Base-by-base conservation (phyloP, 106 monocot species). In the Narthecium ossifragum region DNA sequence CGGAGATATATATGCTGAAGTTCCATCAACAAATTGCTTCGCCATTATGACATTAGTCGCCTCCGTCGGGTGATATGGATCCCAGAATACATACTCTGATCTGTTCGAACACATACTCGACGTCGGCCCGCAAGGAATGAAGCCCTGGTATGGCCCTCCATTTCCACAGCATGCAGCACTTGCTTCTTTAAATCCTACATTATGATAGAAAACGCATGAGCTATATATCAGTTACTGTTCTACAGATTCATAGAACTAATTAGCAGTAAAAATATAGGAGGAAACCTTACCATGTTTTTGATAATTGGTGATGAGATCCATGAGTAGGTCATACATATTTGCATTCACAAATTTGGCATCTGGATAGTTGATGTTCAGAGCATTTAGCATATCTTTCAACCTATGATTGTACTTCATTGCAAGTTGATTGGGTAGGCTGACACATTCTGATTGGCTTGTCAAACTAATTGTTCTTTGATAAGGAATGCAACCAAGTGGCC, bases 51-150 rank as follows among this genome's bases (percentile, higher is more conserved):
- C 27, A 31, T 61, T 61, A 1, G 61, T 47, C 3, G 61, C 61
- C 26, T 61, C 27, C n/a, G n/a, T 46, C 46, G 45, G 61, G 31
- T 61, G 61, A 31, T 61, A 61, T 11, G 61, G 61, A 47, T 61
- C 61, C 61, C 61, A 61, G 30, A 40, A 61, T 9, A 61, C 46
- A 47, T 61, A 33, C 9, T 43, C 27, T 0, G 25, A 46, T 1
- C 28, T 26, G 17, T 46, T 27, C 4, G 14, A 23, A 15, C 61
- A 61, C 12, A 61, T 29, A 20, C 26, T 45, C 4, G 45, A 61
- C 13, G 61, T 38, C 7, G 45, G 61, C 23, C 61, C 61, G 21
- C 61, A 61, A 6, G 61, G 61, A 7, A 61, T 61, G 38, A 61
- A 20, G 1, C 61, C 61, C 18, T 22, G 29, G 12, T 46, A 26